Percentiles rank a stretch among this genome's conserved stretches.
Evolutionary conservation across 2,329 filamentous ascomycete genomes (phyloP).

Genomic region (Parastagonospora avenae): DNA sequence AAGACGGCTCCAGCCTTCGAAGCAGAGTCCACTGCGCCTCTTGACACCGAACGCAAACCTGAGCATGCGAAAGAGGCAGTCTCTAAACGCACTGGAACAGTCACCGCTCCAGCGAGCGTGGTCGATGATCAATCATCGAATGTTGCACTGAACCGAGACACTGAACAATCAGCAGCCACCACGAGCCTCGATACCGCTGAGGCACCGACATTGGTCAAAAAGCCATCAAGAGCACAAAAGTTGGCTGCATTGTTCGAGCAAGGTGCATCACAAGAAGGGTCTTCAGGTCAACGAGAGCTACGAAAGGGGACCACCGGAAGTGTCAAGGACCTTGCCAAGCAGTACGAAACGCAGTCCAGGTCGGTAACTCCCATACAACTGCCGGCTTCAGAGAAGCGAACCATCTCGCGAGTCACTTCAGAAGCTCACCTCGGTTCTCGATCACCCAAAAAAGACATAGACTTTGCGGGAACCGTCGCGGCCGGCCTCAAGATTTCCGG

Average conservation of each 20-base stretch:
- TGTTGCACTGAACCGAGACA: too few relatives aligned
- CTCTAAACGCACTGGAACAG: not conserved
- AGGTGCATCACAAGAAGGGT: slow-evolving; percentile 16
- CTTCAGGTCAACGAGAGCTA: slow-evolving; percentile 11
- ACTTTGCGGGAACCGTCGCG: slow-evolving; percentile 55
- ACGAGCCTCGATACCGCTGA: slow-evolving; percentile 15
- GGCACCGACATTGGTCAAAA: slow-evolving; percentile 38
- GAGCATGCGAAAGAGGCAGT: not conserved
- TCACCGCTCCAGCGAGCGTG: too few relatives aligned
- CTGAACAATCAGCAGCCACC: not conserved
- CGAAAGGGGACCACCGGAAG: slow-evolving; percentile 23
- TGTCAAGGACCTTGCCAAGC: slow-evolving; percentile 28
- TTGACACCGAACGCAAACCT: not conserved
- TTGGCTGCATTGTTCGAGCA: slow-evolving; percentile 41
- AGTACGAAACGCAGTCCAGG: slow-evolving; percentile 28
- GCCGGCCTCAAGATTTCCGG: slow-evolving; percentile 54
- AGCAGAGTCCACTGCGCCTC: not conserved
- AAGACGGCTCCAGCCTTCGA: slow-evolving; percentile 6
- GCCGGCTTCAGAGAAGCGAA: slow-evolving; percentile 16
- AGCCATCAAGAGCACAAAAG: slow-evolving; percentile 46
- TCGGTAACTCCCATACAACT: slow-evolving; percentile 23
- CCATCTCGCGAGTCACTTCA: slow-evolving; percentile 20
- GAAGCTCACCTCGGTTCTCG: slow-evolving; percentile 18
- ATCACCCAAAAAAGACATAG: slow-evolving; percentile 46
- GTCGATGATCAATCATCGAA: too few relatives aligned